These are phyloP conservation scores for Solanum hybrid DNA, from an alignment of 305 asterid genomes.

Conservation along the genomic window DNA sequence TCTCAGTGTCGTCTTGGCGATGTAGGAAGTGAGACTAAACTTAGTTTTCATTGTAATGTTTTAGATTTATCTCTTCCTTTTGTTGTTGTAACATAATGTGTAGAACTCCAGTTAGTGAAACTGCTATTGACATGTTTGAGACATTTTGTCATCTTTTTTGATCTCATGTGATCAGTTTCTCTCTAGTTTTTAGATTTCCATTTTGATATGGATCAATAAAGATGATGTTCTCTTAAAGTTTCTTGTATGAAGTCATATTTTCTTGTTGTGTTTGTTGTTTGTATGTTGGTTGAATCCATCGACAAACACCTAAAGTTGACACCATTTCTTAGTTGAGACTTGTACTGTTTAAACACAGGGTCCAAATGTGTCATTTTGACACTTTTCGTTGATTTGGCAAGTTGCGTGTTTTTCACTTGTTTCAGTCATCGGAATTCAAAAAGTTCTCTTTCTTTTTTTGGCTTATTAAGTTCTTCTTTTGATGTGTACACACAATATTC, in stretches of 20 bases:
- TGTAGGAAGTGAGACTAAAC: neutral
- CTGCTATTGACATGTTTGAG: neutral
- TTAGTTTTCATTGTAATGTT: neutral
- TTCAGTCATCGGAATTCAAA: neutral
- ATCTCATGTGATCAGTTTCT: neutral
- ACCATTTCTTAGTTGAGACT: neutral
- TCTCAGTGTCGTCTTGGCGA: conserved; percentile 67
- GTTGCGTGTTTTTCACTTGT: neutral
- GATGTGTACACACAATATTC: neutral
- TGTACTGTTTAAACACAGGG: neutral
- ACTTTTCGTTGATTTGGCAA: neutral
- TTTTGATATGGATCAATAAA: neutral
- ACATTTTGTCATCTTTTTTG: neutral
- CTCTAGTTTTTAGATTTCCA: neutral
- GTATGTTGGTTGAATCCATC: neutral
- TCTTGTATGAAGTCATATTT: neutral
- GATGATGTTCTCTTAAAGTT: neutral
- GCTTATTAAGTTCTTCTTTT: neutral
- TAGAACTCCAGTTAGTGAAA: neutral
- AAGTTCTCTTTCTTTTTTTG: neutral
- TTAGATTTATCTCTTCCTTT: neutral
- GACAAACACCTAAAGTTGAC: neutral
- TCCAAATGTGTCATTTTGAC: neutral
- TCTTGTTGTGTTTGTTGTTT: neutral
- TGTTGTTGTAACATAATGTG: neutral